Base-by-base conservation (phyloP, 2,329 filamentous ascomycete genomes). In the Beauveria sp. region DNA sequence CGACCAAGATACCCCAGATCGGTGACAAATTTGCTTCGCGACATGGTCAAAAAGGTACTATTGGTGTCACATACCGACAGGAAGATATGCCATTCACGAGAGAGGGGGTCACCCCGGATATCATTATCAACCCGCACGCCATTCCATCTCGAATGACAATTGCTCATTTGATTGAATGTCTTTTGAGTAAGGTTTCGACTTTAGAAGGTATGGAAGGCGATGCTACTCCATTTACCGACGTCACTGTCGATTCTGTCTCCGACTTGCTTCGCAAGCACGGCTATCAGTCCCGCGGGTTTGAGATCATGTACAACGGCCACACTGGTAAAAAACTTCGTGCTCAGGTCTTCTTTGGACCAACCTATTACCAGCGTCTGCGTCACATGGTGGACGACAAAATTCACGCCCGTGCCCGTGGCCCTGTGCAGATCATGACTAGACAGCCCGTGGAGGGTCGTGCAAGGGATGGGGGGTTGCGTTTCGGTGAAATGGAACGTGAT, bases 331-430 rank as follows among this genome's bases (percentile, higher is more conserved):
- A 99, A 81, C 80, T 98, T 66, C 88, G 91, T 50, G 90, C 93
- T 0, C 95, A 99, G 75, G 88, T 98, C 60, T 99, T 99, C 85
- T 85, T 99, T 62, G 95, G 95, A 9, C 95, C 95, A 1, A 99
- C 95, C 1, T 99, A 99, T 80, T 99, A 99, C 78, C 95, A 99
- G 78, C 92, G 96, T 75, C 85, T 99, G 63, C 89, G 95, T 66
- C 96, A 99, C 78, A 99, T 99, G 96, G 96, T 99, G 68, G 95
- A 99, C 74, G 95, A 99, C 82, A 99, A 99, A 84, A 99, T 99
- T 69, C 95, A 99, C 78, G 96, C 95, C n/a, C 90, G 96, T 77
- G 95, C 96, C 16, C 89, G 95, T 73, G 95, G 96, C 42, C 95
- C 95, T 1, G 90, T 96, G 24, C 95, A 99, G 77, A 99, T 99